A percentile compares a stretch with the other conserved stretches of the same genome.
Conservation (phyloP, 257 asterid species). For the Perilla frutescens region DNA sequence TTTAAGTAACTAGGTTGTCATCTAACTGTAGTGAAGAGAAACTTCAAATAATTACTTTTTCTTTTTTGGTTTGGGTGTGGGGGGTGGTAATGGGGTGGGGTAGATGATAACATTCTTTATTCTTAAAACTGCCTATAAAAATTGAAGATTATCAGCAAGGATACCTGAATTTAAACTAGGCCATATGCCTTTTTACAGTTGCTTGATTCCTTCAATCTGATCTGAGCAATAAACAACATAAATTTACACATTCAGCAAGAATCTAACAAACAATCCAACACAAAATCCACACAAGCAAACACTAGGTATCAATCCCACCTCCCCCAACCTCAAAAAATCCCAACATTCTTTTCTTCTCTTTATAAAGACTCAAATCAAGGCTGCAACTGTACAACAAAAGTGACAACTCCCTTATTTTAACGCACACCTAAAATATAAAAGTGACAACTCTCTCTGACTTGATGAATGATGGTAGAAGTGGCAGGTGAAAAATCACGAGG, state of each 20-base stretch:
- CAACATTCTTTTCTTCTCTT: slow-evolving; percentile 34
- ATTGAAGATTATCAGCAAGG: background rate
- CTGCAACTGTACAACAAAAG: slow-evolving; percentile 53
- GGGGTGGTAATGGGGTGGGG: background rate
- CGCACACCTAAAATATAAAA: too few relatives aligned
- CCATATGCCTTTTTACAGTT: slow-evolving; percentile 28
- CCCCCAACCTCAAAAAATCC: slow-evolving; percentile 1
- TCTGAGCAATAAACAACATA: slow-evolving; percentile 32
- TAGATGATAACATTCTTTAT: slow-evolving; percentile 25
- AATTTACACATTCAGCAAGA: slow-evolving; percentile 35
- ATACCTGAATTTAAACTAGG: slow-evolving; percentile 32
- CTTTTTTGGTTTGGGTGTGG: too few relatives aligned
- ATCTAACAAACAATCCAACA: slow-evolving; percentile 42
- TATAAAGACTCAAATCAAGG: slow-evolving; percentile 49
- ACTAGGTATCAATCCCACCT: slow-evolving; percentile 12
- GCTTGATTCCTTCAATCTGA: slow-evolving; percentile 46
- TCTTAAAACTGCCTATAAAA: slow-evolving; percentile 23
- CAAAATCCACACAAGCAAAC: slow-evolving; percentile 47
- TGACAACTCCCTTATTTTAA: slow-evolving; percentile 47
- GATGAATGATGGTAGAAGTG: slow-evolving; percentile 16
- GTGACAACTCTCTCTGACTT: background rate
- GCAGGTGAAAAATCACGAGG: slow-evolving; percentile 70
- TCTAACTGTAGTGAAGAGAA: too few relatives aligned
- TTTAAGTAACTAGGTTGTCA: too few relatives aligned
- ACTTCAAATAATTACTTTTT: background rate